Percentiles rank a stretch among this genome's conserved stretches.
phyloP scores from a whole-genome alignment of 495 filamentous ascomycete species.

The Endocarpon pusillum region DNA sequence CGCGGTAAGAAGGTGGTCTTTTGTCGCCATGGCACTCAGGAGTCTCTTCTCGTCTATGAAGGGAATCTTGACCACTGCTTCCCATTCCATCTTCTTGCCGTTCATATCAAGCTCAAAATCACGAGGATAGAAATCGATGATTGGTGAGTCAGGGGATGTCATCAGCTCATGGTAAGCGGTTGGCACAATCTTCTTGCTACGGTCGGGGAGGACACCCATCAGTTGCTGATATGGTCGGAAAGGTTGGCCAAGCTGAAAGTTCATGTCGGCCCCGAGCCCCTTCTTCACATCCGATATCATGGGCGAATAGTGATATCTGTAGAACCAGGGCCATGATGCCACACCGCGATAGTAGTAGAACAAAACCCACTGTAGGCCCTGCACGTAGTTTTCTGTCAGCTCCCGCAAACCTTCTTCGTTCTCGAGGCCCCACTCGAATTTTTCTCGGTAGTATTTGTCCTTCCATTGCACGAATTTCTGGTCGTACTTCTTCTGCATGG shows the following conservation, averaged over 20 bases:
- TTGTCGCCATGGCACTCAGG: conserved; percentile 67
- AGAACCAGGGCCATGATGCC: conserved; percentile 98
- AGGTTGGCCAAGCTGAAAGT: conserved; percentile 84
- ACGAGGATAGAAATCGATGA: conserved; percentile 94
- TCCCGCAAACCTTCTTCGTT: conserved; percentile 67
- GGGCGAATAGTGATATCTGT: conserved; percentile 87
- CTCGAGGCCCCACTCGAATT: conserved; percentile 78
- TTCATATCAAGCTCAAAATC: conserved; percentile 99
- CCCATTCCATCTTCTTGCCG: conserved; percentile 99
- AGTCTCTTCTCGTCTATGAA: conserved; percentile 90
- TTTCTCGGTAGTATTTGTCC: conserved; percentile 74
- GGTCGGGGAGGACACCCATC: conserved; percentile 94
- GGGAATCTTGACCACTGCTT: conserved; percentile 95
- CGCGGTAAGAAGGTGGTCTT: conserved; percentile 54
- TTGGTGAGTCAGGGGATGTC: conserved; percentile 80
- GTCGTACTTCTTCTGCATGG: conserved; percentile 68
- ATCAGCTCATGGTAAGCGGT: conserved; percentile 76
- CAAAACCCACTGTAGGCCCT: conserved; percentile 95
- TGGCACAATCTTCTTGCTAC: conserved; percentile 92
- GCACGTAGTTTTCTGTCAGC: conserved; percentile 88
- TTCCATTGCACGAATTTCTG: conserved; percentile 83
- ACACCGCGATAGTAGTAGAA: conserved; percentile 97
- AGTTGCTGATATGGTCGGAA: conserved; percentile 92
- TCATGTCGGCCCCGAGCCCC: conserved; percentile 70
- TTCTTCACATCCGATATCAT: conserved; percentile 93